Percentiles rank a stretch among this genome's conserved stretches.
Evolutionary conservation across 2,329 filamentous ascomycete genomes (phyloP).

Genomic region (Cercospora berteroae): DNA sequence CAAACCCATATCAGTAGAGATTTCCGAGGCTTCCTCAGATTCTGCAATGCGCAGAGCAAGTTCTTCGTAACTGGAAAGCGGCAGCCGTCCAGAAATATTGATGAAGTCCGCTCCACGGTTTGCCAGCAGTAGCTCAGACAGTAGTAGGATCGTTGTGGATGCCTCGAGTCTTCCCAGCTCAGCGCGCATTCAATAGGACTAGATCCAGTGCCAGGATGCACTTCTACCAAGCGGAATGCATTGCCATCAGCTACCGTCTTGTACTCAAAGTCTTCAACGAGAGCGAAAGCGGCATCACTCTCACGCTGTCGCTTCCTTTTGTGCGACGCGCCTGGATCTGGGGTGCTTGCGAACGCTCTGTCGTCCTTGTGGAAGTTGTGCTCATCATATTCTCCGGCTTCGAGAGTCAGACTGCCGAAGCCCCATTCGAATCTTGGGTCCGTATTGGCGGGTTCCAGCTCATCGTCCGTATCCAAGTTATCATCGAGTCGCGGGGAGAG

Average conservation of each 20-base stretch:
- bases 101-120: constrained; percentile 25
- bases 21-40: constrained; percentile 29
- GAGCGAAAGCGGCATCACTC: constrained; percentile 22
- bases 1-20: constrained; percentile 35
- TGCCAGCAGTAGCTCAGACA: constrained; percentile 36
- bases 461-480: constrained; percentile 31
- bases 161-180: constrained; percentile 28
- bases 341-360: constrained; percentile 25
- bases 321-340: constrained; percentile 23
- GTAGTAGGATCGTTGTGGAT: constrained; percentile 24
- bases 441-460: constrained; percentile 20
- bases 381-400: constrained; percentile 12
- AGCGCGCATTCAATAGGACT: constrained; percentile 27
- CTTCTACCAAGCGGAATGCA: constrained; percentile 29
- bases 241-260: constrained; percentile 31
- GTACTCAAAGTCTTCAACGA: constrained; percentile 26
- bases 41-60: constrained; percentile 27
- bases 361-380: constrained; percentile 21
- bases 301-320: constrained; percentile 24
- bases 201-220: constrained; percentile 28
- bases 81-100: constrained; percentile 34
- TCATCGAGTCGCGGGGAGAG: constrained; percentile 31
- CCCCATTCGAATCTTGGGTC: constrained; percentile 31
- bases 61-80: constrained; percentile 34
- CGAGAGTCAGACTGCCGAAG: constrained; percentile 28